A percentile compares a stretch with the other conserved stretches of the same genome.
These are phyloP conservation scores for Cardamine resedifolia DNA, from an alignment of 345 rosid genomes.

Conservation along the genomic window DNA sequence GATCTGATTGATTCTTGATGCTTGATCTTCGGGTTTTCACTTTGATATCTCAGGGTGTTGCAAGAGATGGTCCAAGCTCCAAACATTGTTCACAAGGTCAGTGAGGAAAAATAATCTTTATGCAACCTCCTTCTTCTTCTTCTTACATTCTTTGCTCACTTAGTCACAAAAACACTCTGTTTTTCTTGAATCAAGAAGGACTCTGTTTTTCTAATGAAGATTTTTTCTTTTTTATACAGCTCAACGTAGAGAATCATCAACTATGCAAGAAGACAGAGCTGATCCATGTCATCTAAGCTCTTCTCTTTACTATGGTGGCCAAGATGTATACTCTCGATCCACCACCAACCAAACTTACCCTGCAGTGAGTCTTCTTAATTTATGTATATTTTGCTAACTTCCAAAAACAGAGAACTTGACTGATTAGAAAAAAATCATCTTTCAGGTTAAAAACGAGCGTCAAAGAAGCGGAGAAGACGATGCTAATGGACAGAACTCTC, in stretches of 20 bases:
- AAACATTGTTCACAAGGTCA: slow-evolving; percentile 57
- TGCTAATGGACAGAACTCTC: slow-evolving; percentile 53
- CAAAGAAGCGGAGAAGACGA: slow-evolving; percentile 54
- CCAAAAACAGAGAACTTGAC: slow-evolving; percentile 2
- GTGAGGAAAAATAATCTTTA: slow-evolving; percentile 2
- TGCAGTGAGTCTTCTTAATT: slow-evolving; percentile 48
- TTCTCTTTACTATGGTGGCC: slow-evolving; percentile 92
- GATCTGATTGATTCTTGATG: slow-evolving; percentile 11
- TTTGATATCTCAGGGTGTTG: slow-evolving; percentile 45
- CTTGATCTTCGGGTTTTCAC: slow-evolving; percentile 10
- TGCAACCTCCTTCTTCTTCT: slow-evolving; percentile 3
- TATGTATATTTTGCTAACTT: background rate
- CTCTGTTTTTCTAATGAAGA: slow-evolving; percentile 11
- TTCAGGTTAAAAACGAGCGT: slow-evolving; percentile 50
- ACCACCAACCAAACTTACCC: slow-evolving; percentile 53
- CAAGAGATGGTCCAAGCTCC: slow-evolving; percentile 49
- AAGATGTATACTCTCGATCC: slow-evolving; percentile 62
- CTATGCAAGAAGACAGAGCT: slow-evolving; percentile 17
- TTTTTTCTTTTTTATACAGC: slow-evolving; percentile 35
- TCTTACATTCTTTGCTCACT: too few relatives aligned
- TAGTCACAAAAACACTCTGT: slow-evolving; percentile 7
- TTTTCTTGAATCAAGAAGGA: slow-evolving; percentile 20
- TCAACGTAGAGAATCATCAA: slow-evolving; percentile 41
- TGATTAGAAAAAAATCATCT: background rate
- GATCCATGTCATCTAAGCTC: slow-evolving; percentile 83